A percentile compares a stretch with the other conserved stretches of the same genome.
phyloP scores from a whole-genome alignment of 1,284 basidiomycete genomes.

The Cryptococcus jaspeensis region DNA sequence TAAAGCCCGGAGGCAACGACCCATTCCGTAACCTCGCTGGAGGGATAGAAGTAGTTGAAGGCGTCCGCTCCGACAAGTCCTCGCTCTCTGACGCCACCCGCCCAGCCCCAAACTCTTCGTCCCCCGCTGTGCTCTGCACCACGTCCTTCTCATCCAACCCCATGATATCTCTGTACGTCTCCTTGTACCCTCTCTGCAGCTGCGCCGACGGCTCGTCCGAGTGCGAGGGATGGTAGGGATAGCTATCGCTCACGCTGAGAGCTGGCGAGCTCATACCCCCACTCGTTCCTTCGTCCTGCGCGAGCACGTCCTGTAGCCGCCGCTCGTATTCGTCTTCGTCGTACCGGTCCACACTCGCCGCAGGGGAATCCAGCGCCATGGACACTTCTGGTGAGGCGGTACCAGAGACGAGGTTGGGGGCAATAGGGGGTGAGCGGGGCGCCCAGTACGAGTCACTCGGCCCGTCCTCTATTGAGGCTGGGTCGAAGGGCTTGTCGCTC shows the following conservation, averaged over 20 bases:
- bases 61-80: conserved; percentile 53
- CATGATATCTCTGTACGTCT: conserved; percentile 23
- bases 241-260: neutral
- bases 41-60: conserved; percentile 52
- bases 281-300: neutral
- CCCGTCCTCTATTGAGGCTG: conserved; percentile 18
- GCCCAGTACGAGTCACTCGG: conserved; percentile 32
- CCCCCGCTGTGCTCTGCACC: conserved; percentile 12
- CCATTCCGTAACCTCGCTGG: conserved; percentile 3
- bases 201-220: neutral
- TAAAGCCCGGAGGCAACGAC: conserved; percentile 7
- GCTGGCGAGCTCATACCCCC: neutral
- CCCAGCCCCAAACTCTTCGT: conserved; percentile 47
- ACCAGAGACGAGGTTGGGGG: neutral
- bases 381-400: neutral
- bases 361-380: neutral
- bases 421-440: neutral
- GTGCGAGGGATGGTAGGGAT: neutral
- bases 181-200: conserved; percentile 14
- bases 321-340: conserved; percentile 18
- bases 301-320: conserved; percentile 12
- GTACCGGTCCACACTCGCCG: neutral
- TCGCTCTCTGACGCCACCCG: conserved; percentile 32
- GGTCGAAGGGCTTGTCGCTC: conserved; percentile 6
- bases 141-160: conserved; percentile 12